Base-by-base conservation (phyloP, 345 rosid genomes). In the Eucalyptus rudis region DNA sequence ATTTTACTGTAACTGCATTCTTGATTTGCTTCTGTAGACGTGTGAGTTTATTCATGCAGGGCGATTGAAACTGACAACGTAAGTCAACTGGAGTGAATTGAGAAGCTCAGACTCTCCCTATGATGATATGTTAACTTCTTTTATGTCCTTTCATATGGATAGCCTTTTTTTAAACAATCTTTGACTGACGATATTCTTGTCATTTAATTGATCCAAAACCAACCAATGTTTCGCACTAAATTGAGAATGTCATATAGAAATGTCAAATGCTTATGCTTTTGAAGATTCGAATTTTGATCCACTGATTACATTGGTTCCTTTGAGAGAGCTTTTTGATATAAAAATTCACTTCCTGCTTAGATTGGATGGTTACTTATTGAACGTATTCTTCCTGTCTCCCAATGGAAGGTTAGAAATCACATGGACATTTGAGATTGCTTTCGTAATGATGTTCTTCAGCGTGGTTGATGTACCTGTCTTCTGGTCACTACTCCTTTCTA, bases 401-500 rank as follows among this genome's bases (percentile, higher is more conserved):
- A n/a, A 64, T n/a, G 36, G 91, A 90, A 88, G 96, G 99, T 95
- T 96, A 93, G 92, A 98, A 58, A 92, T 96, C 51, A 91, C 93
- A 7, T 93, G 92, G 99, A 98, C 99, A 13, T 96, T 95, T 86
- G 91, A 92, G 90, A 93, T 97, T 36, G 98, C 96, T 17, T 95
- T 97, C 89, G 86, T 91, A 64, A 91, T 93, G 96, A 97, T 98
- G 83, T 97, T 97, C 94, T 96, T 96, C 91, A 90, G 91, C 0
- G 93, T 89, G 16, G 95, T 95, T 90, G 97, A 96, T 79, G 97
- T 96, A 45, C 99, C 99, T 89, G 98, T 97, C 9, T 97, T 97
- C 92, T 95, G 99, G 99, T 99, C 99, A 27, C 96, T 97, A 88
- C 99, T 97, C 27, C 95, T 12, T 96, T 96, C 96, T 95, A 97